Base-by-base conservation (phyloP, 208 protist genomes). In the Trypanosoma caninum region DNA sequence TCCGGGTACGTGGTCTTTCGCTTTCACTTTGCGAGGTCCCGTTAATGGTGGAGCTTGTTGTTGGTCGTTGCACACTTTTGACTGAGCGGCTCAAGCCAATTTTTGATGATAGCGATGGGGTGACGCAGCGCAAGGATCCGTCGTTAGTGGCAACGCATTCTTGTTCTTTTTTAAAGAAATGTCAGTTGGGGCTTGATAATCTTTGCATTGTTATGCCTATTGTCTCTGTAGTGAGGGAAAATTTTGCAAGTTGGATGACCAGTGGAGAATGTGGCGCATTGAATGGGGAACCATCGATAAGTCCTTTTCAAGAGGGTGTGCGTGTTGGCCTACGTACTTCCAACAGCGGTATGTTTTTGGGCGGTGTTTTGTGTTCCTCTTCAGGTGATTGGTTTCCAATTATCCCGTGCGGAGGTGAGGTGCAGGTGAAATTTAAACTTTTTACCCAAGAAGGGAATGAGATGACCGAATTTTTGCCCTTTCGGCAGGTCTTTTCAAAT, bases 321-420 rank as follows among this genome's bases (percentile, higher is more conserved):
- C 44, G 58, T 22, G 56, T 81, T 18, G 58, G 52, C 7, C 27
- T 76, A 14, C 74, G 73, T 41, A 59, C 48, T 14, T 64, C 37
- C 5, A 40, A 57, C 31, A 25, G 25, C 16, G 52, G 25, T n/a
- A 31, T 54, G 13, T 18, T 63, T 0, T 35, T 74, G 16, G 74
- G 74, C n/a, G 52, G 52, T 25, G 53, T 60, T 6, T 37, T 52
- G 18, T 81, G 69, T 55, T 46, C 22, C 27, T 30, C 27, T 10
- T 54, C 65, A 13, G 65, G 58, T 2, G 70, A 58, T 20, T 56
- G 65, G 47, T 56, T 62, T 22, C 60, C 51, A 27, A 22, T 81
- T 16, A 64, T 33, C 30, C 65, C 51, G 18, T 74, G 69, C 35
- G 59, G 65, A 28, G 74, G 69, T n/a, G 52, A 69, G 25, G 74